These are phyloP conservation scores for Corylus heterophylla DNA, from an alignment of 306 rosid species.

Conservation along the genomic window DNA sequence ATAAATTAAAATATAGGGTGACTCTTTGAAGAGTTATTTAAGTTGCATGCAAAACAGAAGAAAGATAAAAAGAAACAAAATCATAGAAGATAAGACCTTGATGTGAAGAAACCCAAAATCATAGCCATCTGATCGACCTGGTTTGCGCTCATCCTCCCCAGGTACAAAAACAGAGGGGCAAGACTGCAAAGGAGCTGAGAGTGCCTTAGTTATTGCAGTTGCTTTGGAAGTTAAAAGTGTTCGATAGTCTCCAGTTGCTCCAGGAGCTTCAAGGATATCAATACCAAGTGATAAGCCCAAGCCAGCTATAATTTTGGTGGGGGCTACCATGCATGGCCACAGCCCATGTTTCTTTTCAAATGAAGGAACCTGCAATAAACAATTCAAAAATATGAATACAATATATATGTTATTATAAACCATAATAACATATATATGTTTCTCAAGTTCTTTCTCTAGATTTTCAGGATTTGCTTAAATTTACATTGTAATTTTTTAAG, in stretches of 20 bases:
- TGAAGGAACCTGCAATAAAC: slow-evolving; percentile 68
- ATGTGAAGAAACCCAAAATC: slow-evolving; percentile 97
- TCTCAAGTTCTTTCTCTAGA: neutral
- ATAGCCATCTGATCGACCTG: slow-evolving; percentile 86
- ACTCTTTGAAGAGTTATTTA: slow-evolving; percentile 6
- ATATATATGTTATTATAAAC: neutral
- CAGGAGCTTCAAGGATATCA: slow-evolving; percentile 94
- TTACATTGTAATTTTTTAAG: neutral
- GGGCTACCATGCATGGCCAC: slow-evolving; percentile 97
- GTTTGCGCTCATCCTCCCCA: slow-evolving; percentile 79
- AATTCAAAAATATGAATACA: slow-evolving; percentile 6
- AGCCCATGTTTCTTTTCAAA: slow-evolving; percentile 73
- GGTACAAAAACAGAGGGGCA: slow-evolving; percentile 81
- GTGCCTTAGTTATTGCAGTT: slow-evolving; percentile 80
- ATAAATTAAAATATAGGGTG: slow-evolving; percentile 1
- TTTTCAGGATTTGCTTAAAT: neutral
- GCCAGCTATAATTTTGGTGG: slow-evolving; percentile 96
- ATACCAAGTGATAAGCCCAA: slow-evolving; percentile 90
- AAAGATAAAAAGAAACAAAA: slow-evolving; percentile 12
- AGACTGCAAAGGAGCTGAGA: slow-evolving; percentile 72
- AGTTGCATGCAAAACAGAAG: slow-evolving; percentile 7
- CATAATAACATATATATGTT: neutral
- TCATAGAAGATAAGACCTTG: slow-evolving; percentile 51
- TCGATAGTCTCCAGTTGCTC: slow-evolving; percentile 95
- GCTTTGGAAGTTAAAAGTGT: slow-evolving; percentile 87